Conservation (phyloP, 345 rosid species). For the Melaleuca quinquenervia region DNA sequence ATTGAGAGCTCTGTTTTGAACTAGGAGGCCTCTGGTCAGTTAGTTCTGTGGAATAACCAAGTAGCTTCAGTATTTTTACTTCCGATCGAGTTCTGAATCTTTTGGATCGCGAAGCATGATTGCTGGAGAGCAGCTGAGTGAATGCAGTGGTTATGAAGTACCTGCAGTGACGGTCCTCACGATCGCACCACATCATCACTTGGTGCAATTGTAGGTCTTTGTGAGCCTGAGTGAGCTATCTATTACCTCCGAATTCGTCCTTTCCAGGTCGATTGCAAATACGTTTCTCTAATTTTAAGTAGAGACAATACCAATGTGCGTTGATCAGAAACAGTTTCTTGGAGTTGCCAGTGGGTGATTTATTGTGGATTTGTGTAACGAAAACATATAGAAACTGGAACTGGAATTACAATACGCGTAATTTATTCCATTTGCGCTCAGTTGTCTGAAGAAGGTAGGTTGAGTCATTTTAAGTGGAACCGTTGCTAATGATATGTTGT, state of each 20-base stretch:
- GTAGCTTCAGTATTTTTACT: background rate
- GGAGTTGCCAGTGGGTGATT: background rate
- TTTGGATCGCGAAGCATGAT: background rate
- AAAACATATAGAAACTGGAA: background rate
- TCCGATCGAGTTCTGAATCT: background rate
- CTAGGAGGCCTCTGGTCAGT: background rate
- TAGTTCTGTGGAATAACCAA: background rate
- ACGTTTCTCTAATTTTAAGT: background rate
- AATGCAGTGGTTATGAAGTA: background rate
- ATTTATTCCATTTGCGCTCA: background rate
- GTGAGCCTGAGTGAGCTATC: background rate
- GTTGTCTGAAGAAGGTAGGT: background rate
- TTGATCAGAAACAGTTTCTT: background rate
- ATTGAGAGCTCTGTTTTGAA: background rate
- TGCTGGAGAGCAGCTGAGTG: background rate
- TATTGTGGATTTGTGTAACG: background rate
- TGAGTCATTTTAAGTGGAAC: background rate
- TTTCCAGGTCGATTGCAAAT: background rate
- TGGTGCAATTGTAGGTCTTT: background rate
- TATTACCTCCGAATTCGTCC: background rate
- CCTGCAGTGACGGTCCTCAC: background rate
- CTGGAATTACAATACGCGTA: background rate
- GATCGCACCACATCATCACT: background rate
- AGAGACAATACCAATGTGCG: background rate
- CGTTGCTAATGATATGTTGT: too few relatives aligned